phyloP scores from a whole-genome alignment of 164 flowering plant species.

The Piper betle region DNA sequence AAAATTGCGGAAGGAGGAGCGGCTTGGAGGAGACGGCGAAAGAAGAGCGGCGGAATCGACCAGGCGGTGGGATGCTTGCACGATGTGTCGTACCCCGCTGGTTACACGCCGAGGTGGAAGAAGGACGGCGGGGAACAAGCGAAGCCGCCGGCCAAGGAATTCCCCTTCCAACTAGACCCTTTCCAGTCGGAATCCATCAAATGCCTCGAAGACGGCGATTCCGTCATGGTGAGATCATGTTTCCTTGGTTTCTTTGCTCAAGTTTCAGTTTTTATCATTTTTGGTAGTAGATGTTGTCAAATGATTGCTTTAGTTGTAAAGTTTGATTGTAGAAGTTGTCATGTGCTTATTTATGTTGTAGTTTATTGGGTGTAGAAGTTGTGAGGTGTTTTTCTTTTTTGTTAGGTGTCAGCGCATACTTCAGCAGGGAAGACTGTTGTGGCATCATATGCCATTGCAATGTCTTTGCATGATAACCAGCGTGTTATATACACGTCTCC shows the following conservation, averaged over 20 bases:
- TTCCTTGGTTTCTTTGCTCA: no score
- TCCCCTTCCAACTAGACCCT: constrained; percentile 73
- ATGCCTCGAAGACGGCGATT: constrained; percentile 73
- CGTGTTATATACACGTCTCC: constrained; percentile 94
- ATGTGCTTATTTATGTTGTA: neutral
- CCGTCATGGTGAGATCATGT: constrained; percentile 87
- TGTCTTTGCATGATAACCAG: constrained; percentile 79
- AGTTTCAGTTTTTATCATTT: no score
- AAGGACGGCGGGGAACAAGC: constrained; percentile 5
- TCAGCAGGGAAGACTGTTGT: constrained; percentile 99
- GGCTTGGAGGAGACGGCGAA: constrained; percentile 5
- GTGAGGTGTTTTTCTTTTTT: neutral
- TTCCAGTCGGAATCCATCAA: constrained; percentile 85
- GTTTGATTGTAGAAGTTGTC: no score
- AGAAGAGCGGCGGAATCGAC: no score
- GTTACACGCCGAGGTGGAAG: constrained; percentile 22
- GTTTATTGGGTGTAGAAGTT: neutral
- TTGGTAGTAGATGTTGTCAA: no score
- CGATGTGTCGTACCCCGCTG: constrained; percentile 76
- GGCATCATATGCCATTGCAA: constrained; percentile 88
- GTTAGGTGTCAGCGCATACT: constrained; percentile 93
- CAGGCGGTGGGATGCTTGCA: constrained; percentile 64
- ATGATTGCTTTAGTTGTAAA: no score
- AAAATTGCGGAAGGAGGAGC: constrained; percentile 32
- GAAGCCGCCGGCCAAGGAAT: constrained; percentile 82